Conservation (phyloP, 345 rosid species). For the Nephelium lappaceum region DNA sequence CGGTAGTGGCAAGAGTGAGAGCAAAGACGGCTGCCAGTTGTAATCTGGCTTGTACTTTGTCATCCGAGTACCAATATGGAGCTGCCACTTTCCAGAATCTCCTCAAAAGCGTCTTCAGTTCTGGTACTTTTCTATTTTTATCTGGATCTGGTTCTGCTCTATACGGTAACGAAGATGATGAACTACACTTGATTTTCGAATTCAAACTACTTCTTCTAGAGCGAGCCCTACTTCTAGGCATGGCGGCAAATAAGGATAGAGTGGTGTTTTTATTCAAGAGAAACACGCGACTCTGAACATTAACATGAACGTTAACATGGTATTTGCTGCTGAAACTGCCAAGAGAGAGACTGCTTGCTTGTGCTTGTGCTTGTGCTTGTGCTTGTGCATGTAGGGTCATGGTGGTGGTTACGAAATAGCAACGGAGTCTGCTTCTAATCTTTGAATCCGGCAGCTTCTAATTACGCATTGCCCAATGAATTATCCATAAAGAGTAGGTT, state of each 20-base stretch:
- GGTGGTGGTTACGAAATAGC: not conserved
- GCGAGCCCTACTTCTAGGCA: not conserved
- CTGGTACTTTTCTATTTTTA: slow-evolving; percentile 38
- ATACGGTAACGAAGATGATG: not conserved
- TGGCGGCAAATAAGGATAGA: not conserved
- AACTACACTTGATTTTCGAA: not conserved
- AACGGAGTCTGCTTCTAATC: no score
- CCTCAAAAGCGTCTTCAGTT: slow-evolving; percentile 43
- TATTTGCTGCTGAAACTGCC: not conserved
- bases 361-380: not conserved
- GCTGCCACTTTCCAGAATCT: slow-evolving; percentile 94
- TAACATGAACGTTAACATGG: not conserved
- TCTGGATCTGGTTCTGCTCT: slow-evolving; percentile 10
- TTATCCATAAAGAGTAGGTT: not conserved
- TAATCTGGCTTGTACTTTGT: slow-evolving; percentile 70
- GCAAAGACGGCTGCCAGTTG: slow-evolving; percentile 88
- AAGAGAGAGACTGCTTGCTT: not conserved
- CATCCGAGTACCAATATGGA: slow-evolving; percentile 89
- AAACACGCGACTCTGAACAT: not conserved
- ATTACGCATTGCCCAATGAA: not conserved
- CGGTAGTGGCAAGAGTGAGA: slow-evolving; percentile 87
- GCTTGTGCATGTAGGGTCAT: not conserved
- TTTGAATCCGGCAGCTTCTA: not conserved
- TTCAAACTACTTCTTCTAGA: not conserved
- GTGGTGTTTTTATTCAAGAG: not conserved